Conservation (phyloP, 2,329 filamentous ascomycete genomes). For the Fusarium tricinctum region DNA sequence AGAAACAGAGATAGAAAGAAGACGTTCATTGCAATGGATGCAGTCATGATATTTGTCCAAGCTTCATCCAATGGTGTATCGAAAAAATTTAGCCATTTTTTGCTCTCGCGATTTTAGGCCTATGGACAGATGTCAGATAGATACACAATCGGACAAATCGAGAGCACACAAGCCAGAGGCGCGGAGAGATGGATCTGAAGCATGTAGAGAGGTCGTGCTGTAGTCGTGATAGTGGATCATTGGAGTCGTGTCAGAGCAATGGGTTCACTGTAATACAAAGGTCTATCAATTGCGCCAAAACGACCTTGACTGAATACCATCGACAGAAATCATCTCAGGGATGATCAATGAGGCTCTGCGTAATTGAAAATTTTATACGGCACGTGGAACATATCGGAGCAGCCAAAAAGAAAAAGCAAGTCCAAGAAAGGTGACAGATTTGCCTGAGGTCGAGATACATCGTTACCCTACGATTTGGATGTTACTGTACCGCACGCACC, state of each 20-base stretch:
- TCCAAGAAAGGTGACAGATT: slow-evolving; percentile 41
- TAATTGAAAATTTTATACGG: slow-evolving; percentile 25
- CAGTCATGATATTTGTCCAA: slow-evolving; percentile 31
- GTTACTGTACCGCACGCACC: slow-evolving; percentile 35
- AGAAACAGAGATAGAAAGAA: slow-evolving; percentile 34
- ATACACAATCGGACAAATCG: slow-evolving; percentile 3
- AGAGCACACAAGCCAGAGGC: slow-evolving; percentile 3
- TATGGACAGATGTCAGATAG: slow-evolving; percentile 11
- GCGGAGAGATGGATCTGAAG: slow-evolving; percentile 20
- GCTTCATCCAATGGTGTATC: slow-evolving; percentile 30
- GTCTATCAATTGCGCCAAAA: slow-evolving; percentile 6
- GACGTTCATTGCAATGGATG: slow-evolving; percentile 27
- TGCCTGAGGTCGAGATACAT: slow-evolving; percentile 31
- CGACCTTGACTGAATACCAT: slow-evolving; percentile 3
- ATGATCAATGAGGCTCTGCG: slow-evolving; percentile 39
- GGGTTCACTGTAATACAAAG: slow-evolving; percentile 10
- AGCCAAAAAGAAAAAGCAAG: slow-evolving; percentile 42
- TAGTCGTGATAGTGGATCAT: slow-evolving; percentile 35
- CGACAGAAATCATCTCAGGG: background rate
- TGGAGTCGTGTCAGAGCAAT: slow-evolving; percentile 30
- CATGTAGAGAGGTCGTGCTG: slow-evolving; percentile 18
- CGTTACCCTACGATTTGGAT: slow-evolving; percentile 33
- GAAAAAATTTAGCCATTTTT: slow-evolving; percentile 12
- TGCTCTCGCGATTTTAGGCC: slow-evolving; percentile 1
- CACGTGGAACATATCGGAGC: slow-evolving; percentile 35